phyloP scores from a whole-genome alignment of 2,329 filamentous ascomycete species.

The Penicillium sp. region DNA sequence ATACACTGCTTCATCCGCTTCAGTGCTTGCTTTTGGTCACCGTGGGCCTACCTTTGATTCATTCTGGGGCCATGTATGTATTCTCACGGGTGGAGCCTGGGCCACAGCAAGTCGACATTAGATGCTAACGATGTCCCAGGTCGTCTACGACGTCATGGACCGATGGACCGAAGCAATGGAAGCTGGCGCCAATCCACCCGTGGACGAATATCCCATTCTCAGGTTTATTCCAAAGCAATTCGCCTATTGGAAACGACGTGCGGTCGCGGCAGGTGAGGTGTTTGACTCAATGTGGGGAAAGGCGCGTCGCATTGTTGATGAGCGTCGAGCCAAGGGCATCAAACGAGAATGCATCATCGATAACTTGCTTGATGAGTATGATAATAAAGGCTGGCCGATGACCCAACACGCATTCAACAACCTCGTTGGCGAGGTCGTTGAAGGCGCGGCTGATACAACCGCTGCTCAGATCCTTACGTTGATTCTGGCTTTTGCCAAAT shows the following conservation, averaged over 20 bases:
- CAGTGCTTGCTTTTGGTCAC: too few relatives aligned
- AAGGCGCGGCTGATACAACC: neutral
- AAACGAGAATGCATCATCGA: neutral
- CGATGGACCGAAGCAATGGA: constrained; percentile 47
- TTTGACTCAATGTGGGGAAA: constrained; percentile 33
- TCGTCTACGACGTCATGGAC: too few relatives aligned
- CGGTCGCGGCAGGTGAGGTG: constrained; percentile 36
- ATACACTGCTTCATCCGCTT: too few relatives aligned
- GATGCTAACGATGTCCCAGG: too few relatives aligned
- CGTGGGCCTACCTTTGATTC: too few relatives aligned
- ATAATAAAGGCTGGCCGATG: neutral
- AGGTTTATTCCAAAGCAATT: constrained; percentile 38
- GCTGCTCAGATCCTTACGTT: neutral
- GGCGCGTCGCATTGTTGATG: neutral
- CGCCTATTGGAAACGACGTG: too few relatives aligned
- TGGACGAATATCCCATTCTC: constrained; percentile 49
- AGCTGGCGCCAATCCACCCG: constrained; percentile 49
- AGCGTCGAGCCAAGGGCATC: neutral
- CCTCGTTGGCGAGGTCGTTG: neutral
- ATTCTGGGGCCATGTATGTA: too few relatives aligned
- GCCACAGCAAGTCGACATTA: too few relatives aligned
- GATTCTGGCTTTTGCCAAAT: neutral
- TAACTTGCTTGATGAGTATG: neutral
- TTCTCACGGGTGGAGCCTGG: too few relatives aligned
- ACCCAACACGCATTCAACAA: neutral